Conservation (phyloP, 805 yeast genomes). For the Kurtzmaniella fragi region DNA sequence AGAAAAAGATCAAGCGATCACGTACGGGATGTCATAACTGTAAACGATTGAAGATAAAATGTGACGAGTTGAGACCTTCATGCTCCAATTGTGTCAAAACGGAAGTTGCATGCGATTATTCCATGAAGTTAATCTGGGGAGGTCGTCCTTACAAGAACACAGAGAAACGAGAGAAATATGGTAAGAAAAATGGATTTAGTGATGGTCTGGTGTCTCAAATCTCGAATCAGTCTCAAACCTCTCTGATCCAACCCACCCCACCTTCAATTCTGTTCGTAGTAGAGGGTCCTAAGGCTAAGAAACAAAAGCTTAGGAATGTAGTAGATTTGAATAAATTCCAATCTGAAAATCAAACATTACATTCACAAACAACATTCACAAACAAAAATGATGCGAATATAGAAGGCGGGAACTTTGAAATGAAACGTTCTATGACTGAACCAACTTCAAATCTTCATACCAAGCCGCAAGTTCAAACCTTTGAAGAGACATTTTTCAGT, state of each 20-base stretch:
- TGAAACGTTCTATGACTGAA: too few relatives aligned
- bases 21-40: constrained; percentile 61
- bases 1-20: constrained; percentile 33
- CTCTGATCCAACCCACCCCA: neutral
- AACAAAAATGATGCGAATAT: too few relatives aligned
- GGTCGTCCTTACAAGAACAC: constrained; percentile 58
- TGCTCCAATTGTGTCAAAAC: constrained; percentile 54
- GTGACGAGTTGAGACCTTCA: constrained; percentile 62
- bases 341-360: neutral
- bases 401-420: too few relatives aligned
- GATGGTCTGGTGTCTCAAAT: neutral
- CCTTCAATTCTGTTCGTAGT: constrained; percentile 1
- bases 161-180: constrained; percentile 24
- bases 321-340: constrained; percentile 1
- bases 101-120: constrained; percentile 53
- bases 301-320: neutral
- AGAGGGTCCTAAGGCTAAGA: neutral
- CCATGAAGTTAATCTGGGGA: constrained; percentile 65
- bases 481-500: neutral
- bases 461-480: neutral
- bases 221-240: too few relatives aligned
- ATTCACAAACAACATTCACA: too few relatives aligned
- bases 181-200: neutral
- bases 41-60: constrained; percentile 58
- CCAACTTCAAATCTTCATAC: too few relatives aligned